Percentiles rank a stretch among this genome's conserved stretches.
Conservation (phyloP, 129 eudicot species). For the Flaveria ramosissima region DNA sequence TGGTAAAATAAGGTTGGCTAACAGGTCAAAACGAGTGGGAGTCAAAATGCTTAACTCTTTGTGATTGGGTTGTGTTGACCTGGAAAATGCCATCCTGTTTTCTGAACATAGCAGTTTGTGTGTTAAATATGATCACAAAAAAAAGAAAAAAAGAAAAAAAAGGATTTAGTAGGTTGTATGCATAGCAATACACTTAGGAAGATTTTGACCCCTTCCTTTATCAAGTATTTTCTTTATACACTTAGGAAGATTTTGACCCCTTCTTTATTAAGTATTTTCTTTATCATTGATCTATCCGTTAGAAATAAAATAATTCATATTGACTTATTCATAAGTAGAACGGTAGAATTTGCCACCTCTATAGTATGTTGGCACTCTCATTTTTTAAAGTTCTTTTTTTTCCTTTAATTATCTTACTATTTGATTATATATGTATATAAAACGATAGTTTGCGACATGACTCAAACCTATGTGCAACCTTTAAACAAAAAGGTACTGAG, state of each 20-base stretch:
- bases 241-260: not conserved
- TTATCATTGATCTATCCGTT: not conserved
- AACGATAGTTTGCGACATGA: not conserved
- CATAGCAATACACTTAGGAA: not conserved
- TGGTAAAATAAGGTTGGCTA: not conserved
- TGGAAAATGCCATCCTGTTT: not conserved
- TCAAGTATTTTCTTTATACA: not conserved
- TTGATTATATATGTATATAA: not conserved
- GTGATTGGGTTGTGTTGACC: not conserved
- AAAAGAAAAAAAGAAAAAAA: too few species aligned
- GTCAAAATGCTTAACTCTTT: not conserved
- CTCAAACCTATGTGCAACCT: not conserved
- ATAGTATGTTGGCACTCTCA: not conserved
- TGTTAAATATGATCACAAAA: too few species aligned
- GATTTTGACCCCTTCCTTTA: not conserved
- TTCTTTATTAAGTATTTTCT: not conserved
- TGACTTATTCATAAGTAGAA: not conserved
- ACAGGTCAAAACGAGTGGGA: not conserved
- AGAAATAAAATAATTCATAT: not conserved
- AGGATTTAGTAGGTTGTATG: not conserved
- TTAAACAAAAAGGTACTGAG: not conserved
- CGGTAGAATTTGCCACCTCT: not conserved
- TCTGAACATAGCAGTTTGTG: not conserved
- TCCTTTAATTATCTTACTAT: not conserved
- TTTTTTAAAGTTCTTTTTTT: not conserved